Evolutionary conservation across 2,329 filamentous ascomycete genomes (phyloP).

Genomic region (Diaporthe ampelina): DNA sequence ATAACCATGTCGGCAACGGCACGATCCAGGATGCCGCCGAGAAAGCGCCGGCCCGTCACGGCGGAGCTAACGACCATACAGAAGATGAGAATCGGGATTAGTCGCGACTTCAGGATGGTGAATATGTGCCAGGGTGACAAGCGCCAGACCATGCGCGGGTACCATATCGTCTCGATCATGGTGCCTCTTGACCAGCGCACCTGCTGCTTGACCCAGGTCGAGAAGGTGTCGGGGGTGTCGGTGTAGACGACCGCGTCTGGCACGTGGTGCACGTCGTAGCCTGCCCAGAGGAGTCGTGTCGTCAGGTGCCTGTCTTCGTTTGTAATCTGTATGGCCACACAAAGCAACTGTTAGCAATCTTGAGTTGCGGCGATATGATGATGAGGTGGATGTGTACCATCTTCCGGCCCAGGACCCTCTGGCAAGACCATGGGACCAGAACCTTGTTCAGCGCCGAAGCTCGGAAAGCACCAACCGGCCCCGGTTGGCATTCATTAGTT

Average conservation of each 20-base stretch:
- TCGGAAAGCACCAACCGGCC: conserved; percentile 17
- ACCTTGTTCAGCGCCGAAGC: conserved; percentile 11
- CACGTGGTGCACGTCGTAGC: conserved; percentile 16
- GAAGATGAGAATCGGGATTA: conserved; percentile 12
- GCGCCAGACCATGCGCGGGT: conserved; percentile 21
- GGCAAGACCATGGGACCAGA: conserved; percentile 18
- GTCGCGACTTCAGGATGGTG: conserved; percentile 23
- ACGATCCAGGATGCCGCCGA: not conserved
- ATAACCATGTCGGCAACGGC: not conserved
- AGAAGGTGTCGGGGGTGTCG: conserved; percentile 24
- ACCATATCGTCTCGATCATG: conserved; percentile 29
- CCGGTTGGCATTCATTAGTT: conserved; percentile 27
- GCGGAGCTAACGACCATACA: not conserved
- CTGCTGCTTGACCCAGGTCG: conserved; percentile 26
- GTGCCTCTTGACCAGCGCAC: conserved; percentile 27
- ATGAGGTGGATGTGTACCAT: not conserved
- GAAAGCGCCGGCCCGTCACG: not conserved
- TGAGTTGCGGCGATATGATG: too few relatives aligned
- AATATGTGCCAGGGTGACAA: conserved; percentile 25
- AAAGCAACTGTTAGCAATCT: not conserved
- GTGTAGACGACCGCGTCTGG: conserved; percentile 24
- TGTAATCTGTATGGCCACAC: not conserved
- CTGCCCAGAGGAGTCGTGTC: conserved; percentile 12
- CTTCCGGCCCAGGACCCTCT: conserved; percentile 10
- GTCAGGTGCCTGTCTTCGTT: conserved; percentile 34